Percentiles rank a stretch among this genome's conserved stretches.
phyloP scores from a whole-genome alignment of 768 basidiomycete species.

The Peribolospora kevripleyi region DNA sequence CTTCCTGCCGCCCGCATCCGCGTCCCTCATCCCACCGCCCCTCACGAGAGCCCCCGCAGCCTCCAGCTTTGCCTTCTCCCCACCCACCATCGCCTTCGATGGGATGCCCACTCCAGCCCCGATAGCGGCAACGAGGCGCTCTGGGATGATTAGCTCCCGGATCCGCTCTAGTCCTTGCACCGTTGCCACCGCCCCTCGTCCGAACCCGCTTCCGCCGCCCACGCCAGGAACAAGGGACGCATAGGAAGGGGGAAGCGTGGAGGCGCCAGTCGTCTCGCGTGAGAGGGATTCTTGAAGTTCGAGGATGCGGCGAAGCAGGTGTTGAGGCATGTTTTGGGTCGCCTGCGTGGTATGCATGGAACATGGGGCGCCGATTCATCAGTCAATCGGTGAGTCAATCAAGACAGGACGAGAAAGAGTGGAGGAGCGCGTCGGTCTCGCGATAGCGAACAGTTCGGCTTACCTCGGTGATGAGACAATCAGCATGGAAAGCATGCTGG shows the following conservation, averaged over 20 bases:
- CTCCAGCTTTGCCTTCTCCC: slow-evolving; percentile 27
- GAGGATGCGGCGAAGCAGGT: slow-evolving; percentile 59
- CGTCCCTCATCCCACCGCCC: slow-evolving; percentile 2
- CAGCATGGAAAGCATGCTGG: slow-evolving; percentile 90
- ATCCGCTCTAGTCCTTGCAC: slow-evolving; percentile 34
- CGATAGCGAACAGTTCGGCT: slow-evolving; percentile 16
- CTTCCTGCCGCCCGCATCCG: slow-evolving; percentile 24
- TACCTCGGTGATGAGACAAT: slow-evolving; percentile 84
- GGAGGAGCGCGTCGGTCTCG: too few species aligned
- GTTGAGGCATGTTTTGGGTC: slow-evolving; percentile 68
- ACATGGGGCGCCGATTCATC: neutral
- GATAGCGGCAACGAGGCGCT: slow-evolving; percentile 66
- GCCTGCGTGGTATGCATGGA: slow-evolving; percentile 30
- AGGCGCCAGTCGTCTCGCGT: slow-evolving; percentile 17
- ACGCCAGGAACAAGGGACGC: neutral
- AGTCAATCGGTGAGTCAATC: slow-evolving; percentile 1
- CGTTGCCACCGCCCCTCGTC: slow-evolving; percentile 8
- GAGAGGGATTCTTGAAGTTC: slow-evolving; percentile 64
- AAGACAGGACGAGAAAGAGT: slow-evolving; percentile 2
- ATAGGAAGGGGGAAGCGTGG: neutral
- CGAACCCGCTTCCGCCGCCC: neutral
- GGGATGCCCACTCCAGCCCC: slow-evolving; percentile 17
- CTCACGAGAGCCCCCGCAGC: neutral
- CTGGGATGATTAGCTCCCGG: slow-evolving; percentile 78
- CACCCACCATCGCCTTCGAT: neutral